phyloP scores from a whole-genome alignment of 2,329 filamentous ascomycete species.

The Sclerotinia sclerotiorum region DNA sequence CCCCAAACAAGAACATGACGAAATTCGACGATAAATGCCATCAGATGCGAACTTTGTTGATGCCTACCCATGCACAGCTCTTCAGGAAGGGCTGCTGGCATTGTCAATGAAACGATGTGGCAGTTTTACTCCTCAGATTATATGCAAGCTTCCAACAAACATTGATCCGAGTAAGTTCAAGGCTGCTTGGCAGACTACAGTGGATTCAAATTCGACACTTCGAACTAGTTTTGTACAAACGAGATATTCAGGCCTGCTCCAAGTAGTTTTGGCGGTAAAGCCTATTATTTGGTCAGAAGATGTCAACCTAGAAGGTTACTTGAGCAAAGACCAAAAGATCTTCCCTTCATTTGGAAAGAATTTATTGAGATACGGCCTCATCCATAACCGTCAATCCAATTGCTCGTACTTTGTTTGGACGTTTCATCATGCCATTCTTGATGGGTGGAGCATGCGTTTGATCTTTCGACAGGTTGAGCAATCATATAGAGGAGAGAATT shows the following conservation, averaged over 20 bases:
- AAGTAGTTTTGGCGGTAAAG: constrained; percentile 25
- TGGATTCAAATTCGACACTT: constrained; percentile 38
- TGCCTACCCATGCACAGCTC: constrained; percentile 42
- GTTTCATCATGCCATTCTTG: constrained; percentile 57
- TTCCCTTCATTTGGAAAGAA: constrained; percentile 24
- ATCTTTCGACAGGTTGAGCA: constrained; percentile 36
- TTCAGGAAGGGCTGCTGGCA: constrained; percentile 44
- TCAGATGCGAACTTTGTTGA: constrained; percentile 30
- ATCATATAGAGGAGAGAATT: constrained; percentile 1
- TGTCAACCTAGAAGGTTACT: background rate
- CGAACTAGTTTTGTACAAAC: constrained; percentile 38
- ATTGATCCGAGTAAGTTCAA: constrained; percentile 31
- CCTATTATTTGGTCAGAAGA: constrained; percentile 16
- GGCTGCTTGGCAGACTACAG: constrained; percentile 36
- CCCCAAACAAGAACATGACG: background rate
- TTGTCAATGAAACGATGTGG: constrained; percentile 39
- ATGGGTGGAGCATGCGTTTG: constrained; percentile 50
- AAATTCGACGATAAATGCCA: constrained; percentile 18
- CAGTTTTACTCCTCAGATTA: constrained; percentile 40
- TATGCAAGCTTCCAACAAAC: constrained; percentile 29
- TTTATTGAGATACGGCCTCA: constrained; percentile 23
- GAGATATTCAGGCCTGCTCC: constrained; percentile 21
- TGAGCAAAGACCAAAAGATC: background rate
- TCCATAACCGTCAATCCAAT: constrained; percentile 20
- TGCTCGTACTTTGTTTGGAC: constrained; percentile 49